A percentile compares a stretch with the other conserved stretches of the same genome.
These are phyloP conservation scores for Alternaria ventricosa DNA, from an alignment of 2,329 filamentous ascomycete species.

Conservation along the genomic window DNA sequence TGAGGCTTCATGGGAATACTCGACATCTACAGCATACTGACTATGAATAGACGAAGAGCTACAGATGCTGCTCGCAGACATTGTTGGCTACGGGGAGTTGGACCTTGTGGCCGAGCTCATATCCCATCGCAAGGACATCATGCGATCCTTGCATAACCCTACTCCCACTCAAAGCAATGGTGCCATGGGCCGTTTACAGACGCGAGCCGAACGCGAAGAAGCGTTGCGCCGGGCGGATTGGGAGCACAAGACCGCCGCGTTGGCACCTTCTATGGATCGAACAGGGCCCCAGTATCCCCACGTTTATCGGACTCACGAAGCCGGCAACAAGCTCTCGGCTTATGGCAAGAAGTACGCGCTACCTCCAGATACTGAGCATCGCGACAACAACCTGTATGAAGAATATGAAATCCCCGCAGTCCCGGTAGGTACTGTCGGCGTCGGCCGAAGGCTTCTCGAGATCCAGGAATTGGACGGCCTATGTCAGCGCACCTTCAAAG, in stretches of 20 bases:
- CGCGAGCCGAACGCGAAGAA: slow-evolving; percentile 78
- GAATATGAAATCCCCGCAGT: slow-evolving; percentile 87
- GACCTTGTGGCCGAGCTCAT: slow-evolving; percentile 94
- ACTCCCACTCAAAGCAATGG: slow-evolving; percentile 51
- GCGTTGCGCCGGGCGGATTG: slow-evolving; percentile 76
- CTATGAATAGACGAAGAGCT: slow-evolving; percentile 73
- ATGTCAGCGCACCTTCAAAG: slow-evolving; percentile 89
- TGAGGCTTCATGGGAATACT: slow-evolving; percentile 8
- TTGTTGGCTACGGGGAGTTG: slow-evolving; percentile 90
- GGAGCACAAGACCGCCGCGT: slow-evolving; percentile 78
- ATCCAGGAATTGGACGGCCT: slow-evolving; percentile 87
- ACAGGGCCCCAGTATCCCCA: slow-evolving; percentile 85
- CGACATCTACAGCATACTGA: background rate
- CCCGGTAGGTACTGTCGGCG: slow-evolving; percentile 75
- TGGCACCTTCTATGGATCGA: slow-evolving; percentile 74
- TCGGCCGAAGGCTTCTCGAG: slow-evolving; percentile 75
- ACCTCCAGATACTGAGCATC: slow-evolving; percentile 74
- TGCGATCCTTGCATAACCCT: slow-evolving; percentile 34
- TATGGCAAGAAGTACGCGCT: slow-evolving; percentile 83
- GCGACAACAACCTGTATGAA: slow-evolving; percentile 81
- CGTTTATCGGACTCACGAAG: slow-evolving; percentile 83
- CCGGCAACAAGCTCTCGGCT: slow-evolving; percentile 83
- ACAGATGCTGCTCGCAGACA: slow-evolving; percentile 87
- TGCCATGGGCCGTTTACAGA: slow-evolving; percentile 67
- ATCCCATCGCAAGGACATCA: slow-evolving; percentile 73